Evolutionary conservation across 2,329 filamentous ascomycete genomes (phyloP), one percentile per base, ranked within the genome.

Genomic region (Elsinoe necatrix): DNA sequence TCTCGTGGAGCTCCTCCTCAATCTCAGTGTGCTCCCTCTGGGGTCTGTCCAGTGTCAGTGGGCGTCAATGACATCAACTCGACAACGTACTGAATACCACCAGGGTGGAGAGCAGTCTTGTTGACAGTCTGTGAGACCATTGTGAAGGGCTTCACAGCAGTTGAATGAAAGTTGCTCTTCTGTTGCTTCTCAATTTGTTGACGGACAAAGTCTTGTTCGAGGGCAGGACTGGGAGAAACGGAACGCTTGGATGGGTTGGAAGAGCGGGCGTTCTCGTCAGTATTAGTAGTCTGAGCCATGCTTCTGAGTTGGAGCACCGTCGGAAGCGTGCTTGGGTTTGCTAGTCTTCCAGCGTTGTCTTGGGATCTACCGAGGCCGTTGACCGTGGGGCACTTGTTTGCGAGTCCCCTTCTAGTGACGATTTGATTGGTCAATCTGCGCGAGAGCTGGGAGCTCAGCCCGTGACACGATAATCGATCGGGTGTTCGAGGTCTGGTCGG

Each of bases 1-100:
- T 90, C 75, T 96, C 89, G 75, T 97, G 91, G 61, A 98, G 87
- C 73, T 95, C 89, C 77, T 97, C 90, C 77, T 98, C 90, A 63
- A 98, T 84, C 73, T 97, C 93, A 45, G 93, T 97, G 82, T 96
- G 92, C 72, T 95, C 87, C 68, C 80, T 80, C 69, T 84, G 79
- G 62, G 91, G 89, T 75, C 89, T 95, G 68, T 39, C 57, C 35
- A 14, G 5, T 12, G 48, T 37, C 18, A 52, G 29, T 23, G n/a
- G 8, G 3, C 20, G 20, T 16, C 29, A 21, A 54, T 50, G 42
- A 16, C 12, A 45, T 59, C 52, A 34, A 23, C 57, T 37, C 35
- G 58, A 55, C 12, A 50, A 85, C 89, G 74, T 82, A 95, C 89
- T 87, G 80, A 65, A 96, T 86, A 84, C 91, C 91, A 72, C 83